Conservation (phyloP, 2,329 filamentous ascomycete genomes). For the Gaeumannomyces tritici region DNA sequence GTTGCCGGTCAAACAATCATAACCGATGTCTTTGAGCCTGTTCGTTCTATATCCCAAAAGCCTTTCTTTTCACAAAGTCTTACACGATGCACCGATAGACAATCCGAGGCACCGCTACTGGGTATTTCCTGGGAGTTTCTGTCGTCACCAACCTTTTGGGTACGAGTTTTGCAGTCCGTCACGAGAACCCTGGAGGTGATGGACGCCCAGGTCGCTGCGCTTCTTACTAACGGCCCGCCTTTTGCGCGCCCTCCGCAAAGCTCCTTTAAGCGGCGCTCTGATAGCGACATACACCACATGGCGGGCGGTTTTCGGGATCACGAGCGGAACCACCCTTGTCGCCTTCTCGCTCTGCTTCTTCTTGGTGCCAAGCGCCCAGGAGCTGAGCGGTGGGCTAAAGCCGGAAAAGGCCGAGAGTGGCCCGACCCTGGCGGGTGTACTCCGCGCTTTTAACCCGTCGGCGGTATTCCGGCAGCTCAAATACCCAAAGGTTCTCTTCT, state of each 20-base stretch:
- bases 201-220: too few relatives aligned
- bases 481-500: conserved; percentile 1
- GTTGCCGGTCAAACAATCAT: conserved; percentile 44
- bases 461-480: conserved; percentile 5
- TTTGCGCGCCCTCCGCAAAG: conserved; percentile 19
- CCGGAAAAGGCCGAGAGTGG: background rate
- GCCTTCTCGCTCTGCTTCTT: conserved; percentile 17
- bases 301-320: conserved; percentile 39
- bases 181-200: background rate
- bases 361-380: conserved; percentile 11
- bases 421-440: background rate
- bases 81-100: conserved; percentile 21
- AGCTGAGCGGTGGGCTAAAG: background rate
- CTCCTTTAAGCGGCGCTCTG: conserved; percentile 63
- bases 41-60: background rate
- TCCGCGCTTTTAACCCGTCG: conserved; percentile 5
- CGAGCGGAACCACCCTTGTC: conserved; percentile 18
- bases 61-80: background rate
- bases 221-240: background rate
- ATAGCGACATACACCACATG: conserved; percentile 67
- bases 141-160: background rate
- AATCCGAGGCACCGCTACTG: conserved; percentile 61
- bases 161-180: background rate
- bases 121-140: conserved; percentile 53
- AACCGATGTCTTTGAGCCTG: conserved; percentile 50